These are phyloP conservation scores for Stachybotrys elegans DNA, from an alignment of 2,329 filamentous ascomycete species.

Conservation along the genomic window DNA sequence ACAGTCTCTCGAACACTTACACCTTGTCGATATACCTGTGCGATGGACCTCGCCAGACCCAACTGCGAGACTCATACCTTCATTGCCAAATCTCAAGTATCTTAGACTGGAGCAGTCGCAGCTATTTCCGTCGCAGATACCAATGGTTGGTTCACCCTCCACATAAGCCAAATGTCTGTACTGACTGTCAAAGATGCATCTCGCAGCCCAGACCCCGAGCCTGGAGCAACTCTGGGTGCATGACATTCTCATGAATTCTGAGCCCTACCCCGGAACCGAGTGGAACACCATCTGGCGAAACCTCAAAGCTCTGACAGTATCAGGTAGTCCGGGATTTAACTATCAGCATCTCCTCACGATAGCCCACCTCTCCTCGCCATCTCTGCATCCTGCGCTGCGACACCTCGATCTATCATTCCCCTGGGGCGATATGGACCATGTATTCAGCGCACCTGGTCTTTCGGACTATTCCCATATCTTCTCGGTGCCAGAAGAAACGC, in stretches of 20 bases:
- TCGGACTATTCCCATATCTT: not conserved
- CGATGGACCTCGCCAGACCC: slow-evolving; percentile 10
- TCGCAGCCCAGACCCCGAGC: slow-evolving; percentile 19
- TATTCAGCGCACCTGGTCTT: not conserved
- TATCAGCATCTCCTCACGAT: slow-evolving; percentile 16
- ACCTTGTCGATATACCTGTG: slow-evolving; percentile 15
- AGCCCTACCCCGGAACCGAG: not conserved
- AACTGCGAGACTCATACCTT: slow-evolving; percentile 6
- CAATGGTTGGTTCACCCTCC: not conserved
- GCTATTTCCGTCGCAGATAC: not conserved
- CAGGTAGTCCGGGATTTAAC: slow-evolving; percentile 14
- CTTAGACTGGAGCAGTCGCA: slow-evolving; percentile 19
- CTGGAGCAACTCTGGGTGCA: slow-evolving; percentile 26
- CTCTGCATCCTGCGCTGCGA: slow-evolving; percentile 18
- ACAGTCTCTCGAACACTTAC: slow-evolving; percentile 16
- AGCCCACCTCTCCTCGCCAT: slow-evolving; percentile 20
- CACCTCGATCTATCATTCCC: slow-evolving; percentile 25
- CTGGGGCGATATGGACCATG: slow-evolving; percentile 7
- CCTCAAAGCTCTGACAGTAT: slow-evolving; percentile 23
- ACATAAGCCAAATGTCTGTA: not conserved
- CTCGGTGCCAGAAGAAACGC: too few relatives aligned
- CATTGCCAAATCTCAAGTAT: slow-evolving; percentile 22
- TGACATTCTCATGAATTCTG: not conserved
- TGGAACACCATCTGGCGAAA: slow-evolving; percentile 19
- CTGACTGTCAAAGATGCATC: slow-evolving; percentile 16